phyloP scores from a whole-genome alignment of 805 yeast genomes.

The Candida tallmaniae region DNA sequence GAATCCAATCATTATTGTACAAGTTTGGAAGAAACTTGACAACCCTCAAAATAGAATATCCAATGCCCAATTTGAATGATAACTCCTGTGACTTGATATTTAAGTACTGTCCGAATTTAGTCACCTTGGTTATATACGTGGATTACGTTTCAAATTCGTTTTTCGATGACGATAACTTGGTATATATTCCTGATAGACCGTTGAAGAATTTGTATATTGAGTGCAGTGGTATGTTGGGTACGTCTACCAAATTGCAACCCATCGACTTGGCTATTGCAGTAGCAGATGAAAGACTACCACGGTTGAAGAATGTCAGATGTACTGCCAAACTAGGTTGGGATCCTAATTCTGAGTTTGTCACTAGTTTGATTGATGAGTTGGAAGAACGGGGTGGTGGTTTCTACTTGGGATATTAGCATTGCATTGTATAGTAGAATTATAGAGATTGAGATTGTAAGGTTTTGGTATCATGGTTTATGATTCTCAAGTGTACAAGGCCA shows the following conservation, averaged over 20 bases:
- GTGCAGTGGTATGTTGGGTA: slow-evolving; percentile 84
- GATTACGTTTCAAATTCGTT: slow-evolving; percentile 61
- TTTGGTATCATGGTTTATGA: too few relatives aligned
- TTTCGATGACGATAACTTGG: slow-evolving; percentile 31
- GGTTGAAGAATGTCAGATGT: slow-evolving; percentile 57
- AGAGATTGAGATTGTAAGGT: too few relatives aligned
- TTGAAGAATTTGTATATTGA: slow-evolving; percentile 64
- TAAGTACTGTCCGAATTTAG: slow-evolving; percentile 69
- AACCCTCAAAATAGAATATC: slow-evolving; percentile 69
- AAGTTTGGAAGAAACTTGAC: slow-evolving; percentile 64
- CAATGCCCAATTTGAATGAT: slow-evolving; percentile 75
- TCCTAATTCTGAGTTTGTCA: slow-evolving; percentile 37
- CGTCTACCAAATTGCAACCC: slow-evolving; percentile 77
- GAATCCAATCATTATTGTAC: slow-evolving; percentile 57
- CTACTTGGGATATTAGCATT: slow-evolving; percentile 45
- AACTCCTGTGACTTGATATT: slow-evolving; percentile 72
- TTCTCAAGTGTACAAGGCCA: too few relatives aligned
- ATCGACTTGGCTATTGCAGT: slow-evolving; percentile 84
- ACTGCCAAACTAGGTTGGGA: slow-evolving; percentile 88
- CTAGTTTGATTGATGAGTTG: slow-evolving; percentile 56
- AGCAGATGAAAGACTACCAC: slow-evolving; percentile 71
- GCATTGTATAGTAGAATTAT: too few relatives aligned
- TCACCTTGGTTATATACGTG: slow-evolving; percentile 62
- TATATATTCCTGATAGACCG: slow-evolving; percentile 35
- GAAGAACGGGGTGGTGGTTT: slow-evolving; percentile 77